Evolutionary conservation across 805 yeast genomes (phyloP), one percentile per base, ranked within the genome.

Genomic region (Teunomyces pallodes): DNA sequence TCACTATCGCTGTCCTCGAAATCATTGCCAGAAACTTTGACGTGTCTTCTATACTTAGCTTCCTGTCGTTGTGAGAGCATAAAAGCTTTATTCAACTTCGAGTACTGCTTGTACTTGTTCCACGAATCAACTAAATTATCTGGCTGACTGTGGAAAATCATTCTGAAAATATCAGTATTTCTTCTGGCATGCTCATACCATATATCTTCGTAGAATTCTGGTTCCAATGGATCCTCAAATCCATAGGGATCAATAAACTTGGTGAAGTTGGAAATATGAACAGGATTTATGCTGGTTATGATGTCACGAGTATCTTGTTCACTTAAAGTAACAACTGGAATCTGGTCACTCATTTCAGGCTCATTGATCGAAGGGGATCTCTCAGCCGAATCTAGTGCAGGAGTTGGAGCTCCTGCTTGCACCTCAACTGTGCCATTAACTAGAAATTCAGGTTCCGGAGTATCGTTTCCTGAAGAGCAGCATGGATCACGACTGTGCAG

Each of bases 91-190:
- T 74, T 75, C 55, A 86, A 66, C 50, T 79, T 81, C 49, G 82
- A 76, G 62, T 75, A 86, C 26, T 78, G 82, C 62, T 88, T 91
- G 65, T 90, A 94, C 48, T 90, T 96, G 48, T 79, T 79, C 99
- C 99, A 94, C 0, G 90, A 79, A 20, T 76, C 76, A n/a, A 92
- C 98, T 5, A 81, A 75, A 63, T 92, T 90, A 66, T 94, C 99
- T 0, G 99, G 99, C 62, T 95, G 99, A 52, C 89, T 83, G 54
- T 91, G 91, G 77, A 94, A 94, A 1, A 94, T 87, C 64, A 86
- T 74, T 51, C 97, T 76, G 70, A 80, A 94, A 1, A 95, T 70
- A 50, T 80, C 75, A 0, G 98, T 90, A 60, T 94, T 94, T 57
- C 91, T 77, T 46, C 86, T 72, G 0, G 99, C 97, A 58, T 81